These are phyloP conservation scores for Botrytis paeoniae DNA, from an alignment of 2,329 filamentous ascomycete species.

Conservation along the genomic window DNA sequence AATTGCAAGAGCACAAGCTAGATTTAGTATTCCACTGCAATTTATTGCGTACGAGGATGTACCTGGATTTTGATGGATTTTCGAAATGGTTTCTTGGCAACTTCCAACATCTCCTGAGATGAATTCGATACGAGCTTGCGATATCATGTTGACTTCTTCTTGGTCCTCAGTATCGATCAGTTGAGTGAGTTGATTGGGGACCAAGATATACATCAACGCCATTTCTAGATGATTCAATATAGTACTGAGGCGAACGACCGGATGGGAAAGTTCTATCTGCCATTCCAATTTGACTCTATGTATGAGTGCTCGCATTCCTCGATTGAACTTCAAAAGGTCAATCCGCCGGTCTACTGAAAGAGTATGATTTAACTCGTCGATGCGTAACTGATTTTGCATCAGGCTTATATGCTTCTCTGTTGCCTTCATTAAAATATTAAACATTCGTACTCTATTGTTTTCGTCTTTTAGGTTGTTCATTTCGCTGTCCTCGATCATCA, in stretches of 20 bases:
- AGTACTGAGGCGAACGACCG: background rate
- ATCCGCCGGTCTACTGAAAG: background rate
- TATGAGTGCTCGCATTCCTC: background rate
- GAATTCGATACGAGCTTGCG: background rate
- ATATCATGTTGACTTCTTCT: background rate
- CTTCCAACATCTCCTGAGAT: background rate
- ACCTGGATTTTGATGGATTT: background rate
- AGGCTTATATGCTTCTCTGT: background rate
- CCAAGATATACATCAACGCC: background rate
- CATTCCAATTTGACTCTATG: background rate
- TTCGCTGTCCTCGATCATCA: background rate
- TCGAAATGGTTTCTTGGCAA: background rate
- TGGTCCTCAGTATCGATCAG: background rate
- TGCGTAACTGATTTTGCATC: background rate
- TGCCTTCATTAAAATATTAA: background rate
- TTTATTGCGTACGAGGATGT: background rate
- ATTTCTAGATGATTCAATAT: background rate
- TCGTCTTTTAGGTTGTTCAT: background rate
- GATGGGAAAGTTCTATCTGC: background rate
- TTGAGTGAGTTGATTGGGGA: background rate
- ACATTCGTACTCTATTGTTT: background rate
- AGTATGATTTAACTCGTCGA: background rate
- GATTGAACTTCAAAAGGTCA: background rate
- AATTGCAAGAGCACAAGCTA: background rate
- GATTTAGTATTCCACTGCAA: background rate